Percentiles rank a stretch among this genome's conserved stretches.
phyloP scores from a whole-genome alignment of 2,329 filamentous ascomycete genomes.

The Fusarium incarnatum region DNA sequence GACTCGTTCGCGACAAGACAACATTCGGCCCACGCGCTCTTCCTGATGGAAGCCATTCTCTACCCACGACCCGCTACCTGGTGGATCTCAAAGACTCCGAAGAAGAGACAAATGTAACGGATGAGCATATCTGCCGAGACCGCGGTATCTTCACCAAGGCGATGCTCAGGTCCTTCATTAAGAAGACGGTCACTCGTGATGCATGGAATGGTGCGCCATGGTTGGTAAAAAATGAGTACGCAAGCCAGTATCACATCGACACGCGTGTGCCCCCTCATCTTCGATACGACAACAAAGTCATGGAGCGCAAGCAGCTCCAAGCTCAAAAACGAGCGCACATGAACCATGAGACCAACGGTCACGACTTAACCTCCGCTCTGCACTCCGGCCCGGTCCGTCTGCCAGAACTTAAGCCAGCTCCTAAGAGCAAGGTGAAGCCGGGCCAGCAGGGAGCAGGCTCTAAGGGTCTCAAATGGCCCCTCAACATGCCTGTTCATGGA shows the following conservation, averaged over 20 bases:
- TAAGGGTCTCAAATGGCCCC: slow-evolving; percentile 59
- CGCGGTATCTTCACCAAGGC: slow-evolving; percentile 94
- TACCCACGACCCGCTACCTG: slow-evolving; percentile 82
- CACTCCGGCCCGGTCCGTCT: slow-evolving; percentile 66
- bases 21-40: slow-evolving; percentile 71
- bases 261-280: slow-evolving; percentile 87
- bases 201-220: slow-evolving; percentile 97
- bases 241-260: slow-evolving; percentile 85
- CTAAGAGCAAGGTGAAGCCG: slow-evolving; percentile 74
- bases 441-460: slow-evolving; percentile 48
- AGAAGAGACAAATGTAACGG: slow-evolving; percentile 82
- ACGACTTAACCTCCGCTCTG: slow-evolving; percentile 48
- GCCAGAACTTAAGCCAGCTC: slow-evolving; percentile 78
- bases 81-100: slow-evolving; percentile 78
- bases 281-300: slow-evolving; percentile 81
- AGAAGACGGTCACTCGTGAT: slow-evolving; percentile 91
- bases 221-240: slow-evolving; percentile 90
- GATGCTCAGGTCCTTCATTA: slow-evolving; percentile 92
- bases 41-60: slow-evolving; percentile 76
- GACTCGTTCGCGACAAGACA: slow-evolving; percentile 86
- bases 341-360: slow-evolving; percentile 58
- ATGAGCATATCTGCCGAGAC: slow-evolving; percentile 85
- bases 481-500: slow-evolving; percentile 49
- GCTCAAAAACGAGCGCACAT: slow-evolving; percentile 71
- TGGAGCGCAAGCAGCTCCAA: slow-evolving; percentile 79